phyloP scores from a whole-genome alignment of 2,329 filamentous ascomycete genomes.

The Talaromyces sp. region DNA sequence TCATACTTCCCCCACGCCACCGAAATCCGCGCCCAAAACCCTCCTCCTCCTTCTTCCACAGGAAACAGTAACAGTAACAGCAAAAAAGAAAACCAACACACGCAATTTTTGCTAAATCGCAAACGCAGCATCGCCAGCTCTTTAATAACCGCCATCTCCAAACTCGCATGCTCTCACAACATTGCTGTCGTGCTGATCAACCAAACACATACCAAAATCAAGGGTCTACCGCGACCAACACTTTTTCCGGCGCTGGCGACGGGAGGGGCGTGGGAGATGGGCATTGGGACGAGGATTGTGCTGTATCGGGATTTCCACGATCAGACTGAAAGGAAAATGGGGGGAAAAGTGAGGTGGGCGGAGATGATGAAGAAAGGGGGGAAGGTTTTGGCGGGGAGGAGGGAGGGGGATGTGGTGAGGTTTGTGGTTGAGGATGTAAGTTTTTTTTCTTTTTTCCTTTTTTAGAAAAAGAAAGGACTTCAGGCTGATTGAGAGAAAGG shows the following conservation, averaged over 20 bases:
- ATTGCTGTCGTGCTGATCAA: conserved; percentile 70
- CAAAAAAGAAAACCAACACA: conserved; percentile 25
- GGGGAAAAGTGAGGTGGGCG: too few species aligned
- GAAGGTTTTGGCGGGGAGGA: conserved; percentile 28
- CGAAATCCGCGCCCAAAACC: conserved; percentile 18
- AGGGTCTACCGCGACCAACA: conserved; percentile 58
- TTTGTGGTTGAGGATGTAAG: conserved; percentile 36
- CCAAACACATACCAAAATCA: conserved; percentile 77
- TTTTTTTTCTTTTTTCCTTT: not conserved
- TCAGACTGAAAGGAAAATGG: too few species aligned
- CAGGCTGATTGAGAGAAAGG: not conserved
- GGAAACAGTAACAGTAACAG: conserved; percentile 16
- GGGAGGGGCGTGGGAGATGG: conserved; percentile 72
- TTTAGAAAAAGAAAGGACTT: too few species aligned
- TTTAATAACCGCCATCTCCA: conserved; percentile 56
- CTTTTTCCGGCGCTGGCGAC: conserved; percentile 66
- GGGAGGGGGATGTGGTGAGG: conserved; percentile 27
- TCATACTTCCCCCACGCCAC: conserved; percentile 64
- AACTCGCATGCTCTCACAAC: conserved; percentile 66
- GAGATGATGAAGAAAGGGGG: conserved; percentile 17
- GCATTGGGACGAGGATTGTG: conserved; percentile 65
- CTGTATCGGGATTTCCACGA: conserved; percentile 70
- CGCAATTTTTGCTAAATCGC: conserved; percentile 28
- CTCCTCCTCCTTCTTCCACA: conserved; percentile 19
- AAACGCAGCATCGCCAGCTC: conserved; percentile 60